Percentiles rank a stretch among this genome's conserved stretches.
phyloP scores from a whole-genome alignment of 2,329 filamentous ascomycete species.

The Talaromyces atroroseus region DNA sequence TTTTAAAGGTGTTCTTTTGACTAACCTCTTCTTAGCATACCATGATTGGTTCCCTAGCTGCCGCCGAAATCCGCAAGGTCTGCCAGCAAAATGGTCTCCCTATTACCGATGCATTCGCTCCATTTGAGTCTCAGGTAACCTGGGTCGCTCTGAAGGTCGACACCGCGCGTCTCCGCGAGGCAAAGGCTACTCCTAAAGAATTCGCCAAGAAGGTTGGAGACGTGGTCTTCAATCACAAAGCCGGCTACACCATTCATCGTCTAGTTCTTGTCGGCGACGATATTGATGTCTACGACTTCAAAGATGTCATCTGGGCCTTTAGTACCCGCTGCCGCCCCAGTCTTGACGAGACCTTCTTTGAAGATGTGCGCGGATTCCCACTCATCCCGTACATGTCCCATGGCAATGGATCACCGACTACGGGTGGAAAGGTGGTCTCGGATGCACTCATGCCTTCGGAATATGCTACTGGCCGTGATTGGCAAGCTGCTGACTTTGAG shows the following conservation, averaged over 20 bases:
- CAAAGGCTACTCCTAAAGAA: slow-evolving; percentile 45
- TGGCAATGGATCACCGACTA: slow-evolving; percentile 26
- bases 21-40: slow-evolving; percentile 23
- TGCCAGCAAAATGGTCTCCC: slow-evolving; percentile 37
- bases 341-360: slow-evolving; percentile 41
- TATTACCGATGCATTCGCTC: slow-evolving; percentile 41
- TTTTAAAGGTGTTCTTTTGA: not conserved
- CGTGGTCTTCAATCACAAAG: slow-evolving; percentile 39
- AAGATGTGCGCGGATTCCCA: slow-evolving; percentile 41
- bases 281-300: slow-evolving; percentile 43
- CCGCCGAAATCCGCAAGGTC: slow-evolving; percentile 39
- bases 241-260: slow-evolving; percentile 37
- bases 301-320: slow-evolving; percentile 48
- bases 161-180: slow-evolving; percentile 49
- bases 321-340: slow-evolving; percentile 44
- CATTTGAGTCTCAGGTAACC: slow-evolving; percentile 45
- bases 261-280: slow-evolving; percentile 40
- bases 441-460: slow-evolving; percentile 41
- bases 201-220: slow-evolving; percentile 41
- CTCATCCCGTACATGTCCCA: slow-evolving; percentile 47
- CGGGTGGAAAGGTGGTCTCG: slow-evolving; percentile 45
- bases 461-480: slow-evolving; percentile 34
- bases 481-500: slow-evolving; percentile 30
- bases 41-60: slow-evolving; percentile 39
- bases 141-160: slow-evolving; percentile 54